phyloP scores from a whole-genome alignment of 2,329 filamentous ascomycete genomes.

The Zalaria obscura region DNA sequence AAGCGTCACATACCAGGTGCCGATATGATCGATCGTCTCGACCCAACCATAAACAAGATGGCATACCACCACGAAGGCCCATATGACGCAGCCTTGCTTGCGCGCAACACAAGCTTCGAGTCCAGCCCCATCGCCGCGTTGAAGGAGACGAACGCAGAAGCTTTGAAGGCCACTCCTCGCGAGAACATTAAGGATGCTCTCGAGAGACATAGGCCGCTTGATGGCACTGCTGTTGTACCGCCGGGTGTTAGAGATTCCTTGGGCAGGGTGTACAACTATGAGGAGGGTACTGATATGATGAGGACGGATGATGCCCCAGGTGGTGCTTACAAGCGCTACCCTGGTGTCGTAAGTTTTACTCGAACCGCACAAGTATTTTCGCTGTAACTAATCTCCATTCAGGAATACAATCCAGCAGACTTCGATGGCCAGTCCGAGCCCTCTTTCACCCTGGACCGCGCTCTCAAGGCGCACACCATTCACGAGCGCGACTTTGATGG shows the following conservation, averaged over 20 bases:
- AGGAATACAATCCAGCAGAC: slow-evolving; percentile 58
- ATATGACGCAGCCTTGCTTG: slow-evolving; percentile 67
- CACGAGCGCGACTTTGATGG: slow-evolving; percentile 15
- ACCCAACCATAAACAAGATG: slow-evolving; percentile 46
- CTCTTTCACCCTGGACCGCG: slow-evolving; percentile 55
- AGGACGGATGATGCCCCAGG: slow-evolving; percentile 52
- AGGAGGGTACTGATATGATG: slow-evolving; percentile 81
- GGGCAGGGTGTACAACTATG: slow-evolving; percentile 61
- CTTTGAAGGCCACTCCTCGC: slow-evolving; percentile 63
- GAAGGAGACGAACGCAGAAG: slow-evolving; percentile 56
- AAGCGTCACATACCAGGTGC: slow-evolving; percentile 52
- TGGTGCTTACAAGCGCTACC: slow-evolving; percentile 66
- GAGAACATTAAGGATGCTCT: slow-evolving; percentile 68
- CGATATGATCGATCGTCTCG: slow-evolving; percentile 71
- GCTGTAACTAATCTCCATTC: background rate
- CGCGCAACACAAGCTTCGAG: slow-evolving; percentile 52
- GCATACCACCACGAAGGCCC: slow-evolving; percentile 83
- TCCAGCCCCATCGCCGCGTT: slow-evolving; percentile 66
- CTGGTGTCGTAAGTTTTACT: slow-evolving; percentile 50
- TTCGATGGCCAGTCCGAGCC: slow-evolving; percentile 75
- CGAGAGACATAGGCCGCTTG: slow-evolving; percentile 59
- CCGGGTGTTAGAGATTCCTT: slow-evolving; percentile 54
- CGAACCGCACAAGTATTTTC: background rate
- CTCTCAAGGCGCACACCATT: slow-evolving; percentile 45
- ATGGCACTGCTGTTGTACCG: slow-evolving; percentile 66